Evolutionary conservation across 2,329 filamentous ascomycete genomes (phyloP).

Genomic region (Beauveria brongniartii): DNA sequence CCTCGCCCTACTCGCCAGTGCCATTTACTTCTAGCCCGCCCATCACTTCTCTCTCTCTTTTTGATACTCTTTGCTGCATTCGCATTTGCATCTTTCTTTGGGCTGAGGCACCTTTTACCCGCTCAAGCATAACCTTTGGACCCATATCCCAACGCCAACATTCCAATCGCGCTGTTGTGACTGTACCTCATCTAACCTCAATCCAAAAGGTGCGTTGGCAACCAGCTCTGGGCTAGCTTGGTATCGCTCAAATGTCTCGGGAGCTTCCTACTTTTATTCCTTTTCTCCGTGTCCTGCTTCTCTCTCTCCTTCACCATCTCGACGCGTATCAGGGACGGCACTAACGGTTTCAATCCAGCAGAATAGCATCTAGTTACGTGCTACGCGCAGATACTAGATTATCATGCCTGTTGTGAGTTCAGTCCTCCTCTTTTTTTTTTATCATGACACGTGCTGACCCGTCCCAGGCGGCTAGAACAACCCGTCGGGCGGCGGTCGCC

Average conservation of each 20-base stretch:
- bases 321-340: slow-evolving; percentile 1
- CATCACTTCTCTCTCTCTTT: slow-evolving; percentile 16
- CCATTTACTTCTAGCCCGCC: slow-evolving; percentile 12
- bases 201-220: slow-evolving; percentile 27
- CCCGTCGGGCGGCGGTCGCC: slow-evolving; percentile 65
- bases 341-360: slow-evolving; percentile 1
- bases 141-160: slow-evolving; percentile 23
- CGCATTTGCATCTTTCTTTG: slow-evolving; percentile 18
- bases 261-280: slow-evolving; percentile 13
- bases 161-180: slow-evolving; percentile 29
- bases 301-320: slow-evolving; percentile 5
- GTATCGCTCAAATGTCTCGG: slow-evolving; percentile 23
- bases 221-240: slow-evolving; percentile 16
- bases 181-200: slow-evolving; percentile 22
- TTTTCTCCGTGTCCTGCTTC: not conserved
- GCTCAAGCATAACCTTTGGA: not conserved
- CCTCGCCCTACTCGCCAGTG: slow-evolving; percentile 12
- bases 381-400: slow-evolving; percentile 5
- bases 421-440: not conserved
- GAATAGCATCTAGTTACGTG: slow-evolving; percentile 10
- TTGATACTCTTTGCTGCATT: slow-evolving; percentile 10
- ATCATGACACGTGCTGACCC: slow-evolving; percentile 1
- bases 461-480: slow-evolving; percentile 51
- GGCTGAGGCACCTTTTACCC: slow-evolving; percentile 16
- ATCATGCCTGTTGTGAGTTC: slow-evolving; percentile 12